Evolutionary conservation across 75 land plant genomes (phyloP).

Genomic region (Cunninghamia lanceolata): DNA sequence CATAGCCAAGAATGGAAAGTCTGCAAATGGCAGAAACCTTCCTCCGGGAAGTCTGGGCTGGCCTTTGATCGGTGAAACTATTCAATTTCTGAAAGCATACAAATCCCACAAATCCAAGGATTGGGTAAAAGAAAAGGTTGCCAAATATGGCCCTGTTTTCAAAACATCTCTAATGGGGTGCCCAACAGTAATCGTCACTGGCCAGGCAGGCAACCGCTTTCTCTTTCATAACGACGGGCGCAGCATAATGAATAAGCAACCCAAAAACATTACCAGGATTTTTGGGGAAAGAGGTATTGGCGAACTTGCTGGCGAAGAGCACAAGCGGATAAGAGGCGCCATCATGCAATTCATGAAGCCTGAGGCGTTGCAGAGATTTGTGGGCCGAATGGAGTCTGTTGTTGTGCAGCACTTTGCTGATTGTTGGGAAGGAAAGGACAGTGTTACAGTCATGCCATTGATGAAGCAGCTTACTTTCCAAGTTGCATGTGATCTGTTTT

Average conservation of each 20-base stretch:
- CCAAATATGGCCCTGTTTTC: constrained; percentile 43
- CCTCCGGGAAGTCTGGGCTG: constrained; percentile 41
- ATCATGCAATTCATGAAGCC: too few relatives aligned
- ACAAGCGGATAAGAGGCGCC: constrained; percentile 24
- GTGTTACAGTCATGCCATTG: constrained; percentile 27
- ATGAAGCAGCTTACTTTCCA: constrained; percentile 22
- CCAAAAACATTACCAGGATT: too few relatives aligned
- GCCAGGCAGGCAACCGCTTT: constrained; percentile 63
- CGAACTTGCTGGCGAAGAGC: constrained; percentile 3
- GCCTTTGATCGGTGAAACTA: constrained; percentile 57
- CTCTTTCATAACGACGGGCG: constrained; percentile 23
- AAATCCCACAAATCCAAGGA: constrained; percentile 26
- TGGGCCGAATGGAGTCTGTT: too few relatives aligned
- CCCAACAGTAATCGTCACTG: constrained; percentile 40
- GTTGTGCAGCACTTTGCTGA: not conserved
- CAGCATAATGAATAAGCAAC: constrained; percentile 12
- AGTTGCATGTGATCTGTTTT: too few relatives aligned
- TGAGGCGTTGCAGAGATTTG: too few relatives aligned
- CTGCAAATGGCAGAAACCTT: not conserved
- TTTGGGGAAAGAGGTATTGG: too few relatives aligned
- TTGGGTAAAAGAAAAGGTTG: constrained; percentile 29
- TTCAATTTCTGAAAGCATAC: constrained; percentile 22
- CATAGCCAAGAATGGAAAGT: constrained; percentile 7
- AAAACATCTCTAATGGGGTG: constrained; percentile 47
- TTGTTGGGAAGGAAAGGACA: constrained; percentile 25